Evolutionary conservation across 495 filamentous ascomycete genomes (phyloP).

Genomic region (Xylona heveae): DNA sequence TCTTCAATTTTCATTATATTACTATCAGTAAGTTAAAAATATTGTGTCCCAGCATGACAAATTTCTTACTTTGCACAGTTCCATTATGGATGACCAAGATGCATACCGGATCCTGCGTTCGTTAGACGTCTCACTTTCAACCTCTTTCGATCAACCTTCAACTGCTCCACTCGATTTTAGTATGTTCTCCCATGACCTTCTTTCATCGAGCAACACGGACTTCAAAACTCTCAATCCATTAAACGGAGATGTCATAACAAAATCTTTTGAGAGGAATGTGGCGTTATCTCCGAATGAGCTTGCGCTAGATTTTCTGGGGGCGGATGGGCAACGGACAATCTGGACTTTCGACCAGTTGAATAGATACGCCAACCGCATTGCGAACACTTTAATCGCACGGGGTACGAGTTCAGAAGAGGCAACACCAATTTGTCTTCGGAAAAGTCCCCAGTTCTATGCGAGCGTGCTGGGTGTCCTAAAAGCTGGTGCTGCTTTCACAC

Average conservation of each 20-base stretch:
- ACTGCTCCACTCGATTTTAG: slow-evolving; percentile 6
- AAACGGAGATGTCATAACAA: too few relatives aligned
- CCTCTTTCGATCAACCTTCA: slow-evolving; percentile 8
- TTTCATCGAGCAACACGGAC: slow-evolving; percentile 6
- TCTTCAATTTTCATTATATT: slow-evolving; percentile 23
- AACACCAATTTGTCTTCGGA: slow-evolving; percentile 16
- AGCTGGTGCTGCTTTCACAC: slow-evolving; percentile 20
- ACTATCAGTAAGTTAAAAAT: slow-evolving; percentile 15
- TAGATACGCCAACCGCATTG: slow-evolving; percentile 15
- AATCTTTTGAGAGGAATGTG: slow-evolving; percentile 15
- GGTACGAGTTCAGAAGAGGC: slow-evolving; percentile 15
- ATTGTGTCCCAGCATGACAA: slow-evolving; percentile 7
- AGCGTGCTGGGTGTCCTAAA: slow-evolving; percentile 19
- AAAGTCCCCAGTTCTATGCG: slow-evolving; percentile 19
- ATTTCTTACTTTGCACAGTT: slow-evolving; percentile 13
- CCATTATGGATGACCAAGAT: slow-evolving; percentile 19
- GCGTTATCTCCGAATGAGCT: slow-evolving; percentile 7
- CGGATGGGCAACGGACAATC: slow-evolving; percentile 7
- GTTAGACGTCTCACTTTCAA: slow-evolving; percentile 18
- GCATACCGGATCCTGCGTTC: slow-evolving; percentile 22
- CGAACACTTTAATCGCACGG: slow-evolving; percentile 13
- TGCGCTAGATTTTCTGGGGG: slow-evolving; percentile 16
- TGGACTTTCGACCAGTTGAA: slow-evolving; percentile 17
- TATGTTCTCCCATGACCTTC: slow-evolving; percentile 6
- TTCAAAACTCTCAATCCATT: not conserved